Evolutionary conservation across 176 grass and related monocot species (phyloP).

Genomic region (Canna indica): DNA sequence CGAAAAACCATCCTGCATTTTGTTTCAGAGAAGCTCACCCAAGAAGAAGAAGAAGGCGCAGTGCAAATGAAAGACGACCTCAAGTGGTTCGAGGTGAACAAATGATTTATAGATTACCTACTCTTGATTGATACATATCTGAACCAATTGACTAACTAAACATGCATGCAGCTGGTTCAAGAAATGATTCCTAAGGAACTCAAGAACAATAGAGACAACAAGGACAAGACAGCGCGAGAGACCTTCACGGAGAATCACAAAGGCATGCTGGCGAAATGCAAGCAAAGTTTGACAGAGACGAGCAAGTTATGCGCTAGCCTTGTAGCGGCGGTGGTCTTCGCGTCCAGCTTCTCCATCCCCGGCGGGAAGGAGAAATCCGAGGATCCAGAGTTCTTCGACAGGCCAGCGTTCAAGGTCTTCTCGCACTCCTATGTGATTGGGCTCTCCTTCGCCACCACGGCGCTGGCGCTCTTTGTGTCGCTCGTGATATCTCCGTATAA

Average conservation of each 20-base stretch:
- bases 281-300: neutral
- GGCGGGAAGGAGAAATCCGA: no score
- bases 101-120: no score
- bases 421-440: no score
- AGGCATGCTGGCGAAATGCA: neutral
- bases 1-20: constrained; percentile 25
- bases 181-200: constrained; percentile 9
- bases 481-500: constrained; percentile 21
- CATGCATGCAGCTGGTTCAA: constrained; percentile 15
- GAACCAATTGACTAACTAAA: no score
- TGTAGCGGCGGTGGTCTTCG: neutral
- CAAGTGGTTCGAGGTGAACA: constrained; percentile 21
- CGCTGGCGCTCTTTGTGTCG: constrained; percentile 25
- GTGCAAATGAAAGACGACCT: constrained; percentile 24
- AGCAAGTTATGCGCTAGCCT: constrained; percentile 16
- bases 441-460: neutral
- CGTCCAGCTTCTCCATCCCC: no score
- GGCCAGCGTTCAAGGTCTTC: neutral
- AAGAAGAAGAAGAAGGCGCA: neutral
- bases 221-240: constrained; percentile 17
- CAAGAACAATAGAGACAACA: neutral
- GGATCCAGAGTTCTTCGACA: no score
- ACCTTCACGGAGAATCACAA: constrained; percentile 16
- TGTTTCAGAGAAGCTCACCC: neutral
- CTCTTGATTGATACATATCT: no score